Conservation (phyloP, 1,139 yeast genomes). For the Barnettozyma hawaiiensis region DNA sequence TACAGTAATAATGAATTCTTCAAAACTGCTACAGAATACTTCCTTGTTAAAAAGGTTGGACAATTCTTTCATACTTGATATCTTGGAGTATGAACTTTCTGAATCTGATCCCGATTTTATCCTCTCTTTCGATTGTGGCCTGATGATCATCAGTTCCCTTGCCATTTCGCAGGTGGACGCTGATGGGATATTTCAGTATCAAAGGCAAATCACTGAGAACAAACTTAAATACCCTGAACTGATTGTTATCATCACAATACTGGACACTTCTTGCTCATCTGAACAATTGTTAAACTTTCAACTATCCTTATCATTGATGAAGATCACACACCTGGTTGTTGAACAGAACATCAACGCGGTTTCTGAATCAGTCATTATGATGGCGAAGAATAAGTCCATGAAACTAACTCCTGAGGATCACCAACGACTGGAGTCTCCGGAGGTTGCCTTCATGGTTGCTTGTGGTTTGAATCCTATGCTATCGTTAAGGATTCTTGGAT, state of each 20-base stretch:
- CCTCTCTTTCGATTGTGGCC: slow-evolving; percentile 11
- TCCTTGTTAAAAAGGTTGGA: not conserved
- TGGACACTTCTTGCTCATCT: not conserved
- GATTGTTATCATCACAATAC: slow-evolving; percentile 8
- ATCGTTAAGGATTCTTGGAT: slow-evolving; percentile 7
- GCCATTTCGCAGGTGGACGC: slow-evolving; percentile 13
- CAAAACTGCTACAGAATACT: not conserved
- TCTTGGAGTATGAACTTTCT: slow-evolving; percentile 15
- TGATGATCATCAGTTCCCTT: slow-evolving; percentile 11
- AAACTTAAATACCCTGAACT: slow-evolving; percentile 3
- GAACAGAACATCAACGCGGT: not conserved
- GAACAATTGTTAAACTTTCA: slow-evolving; percentile 13
- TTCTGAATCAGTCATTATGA: not conserved
- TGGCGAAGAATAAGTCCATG: not conserved
- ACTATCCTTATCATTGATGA: slow-evolving; percentile 12
- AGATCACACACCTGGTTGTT: slow-evolving; percentile 4
- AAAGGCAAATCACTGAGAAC: slow-evolving; percentile 5
- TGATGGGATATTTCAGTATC: slow-evolving; percentile 9
- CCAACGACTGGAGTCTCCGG: slow-evolving; percentile 4
- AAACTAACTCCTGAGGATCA: not conserved
- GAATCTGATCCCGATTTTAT: slow-evolving; percentile 16
- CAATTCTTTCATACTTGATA: not conserved
- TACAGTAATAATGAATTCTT: slow-evolving; percentile 7
- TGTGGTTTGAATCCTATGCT: slow-evolving; percentile 19
- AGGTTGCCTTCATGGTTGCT: slow-evolving; percentile 8